Base-by-base conservation (phyloP, 1,284 basidiomycete species). In the Ganoderma resinaceum region DNA sequence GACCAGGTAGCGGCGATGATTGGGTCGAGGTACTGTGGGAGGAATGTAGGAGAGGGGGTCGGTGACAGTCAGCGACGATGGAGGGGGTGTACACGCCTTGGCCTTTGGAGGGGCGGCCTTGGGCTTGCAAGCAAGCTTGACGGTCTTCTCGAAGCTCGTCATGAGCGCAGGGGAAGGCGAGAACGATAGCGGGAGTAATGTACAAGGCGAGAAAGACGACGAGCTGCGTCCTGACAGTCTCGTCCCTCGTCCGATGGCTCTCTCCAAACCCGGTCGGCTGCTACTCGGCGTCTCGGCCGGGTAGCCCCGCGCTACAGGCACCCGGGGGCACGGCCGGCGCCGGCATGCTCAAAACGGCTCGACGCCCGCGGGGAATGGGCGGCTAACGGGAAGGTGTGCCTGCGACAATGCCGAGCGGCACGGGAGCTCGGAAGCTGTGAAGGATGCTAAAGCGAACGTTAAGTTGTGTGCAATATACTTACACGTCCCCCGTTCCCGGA, bases 1-100 rank as follows among this genome's bases (percentile, higher is more conserved):
- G 91, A 91, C 88, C 95, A 98, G 20, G 97, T 98, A 53, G 95
- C 95, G 66, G 96, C 92, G 72, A 99, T 92, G 80, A 99, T 95
- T 40, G 95, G 92, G 82, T 97, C 95, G 71, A 93, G 83, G 79
- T 94, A 95, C 91, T 93, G 75, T 63, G 40, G 62, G 58, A 26
- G 57, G 42, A 57, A 37, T 58, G 66, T 55, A 60, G 9, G 58
- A 46, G 66, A 23, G 61, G 66, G 66, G 40, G 62, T 69, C 20
- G 31, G 64, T 69, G 42, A 58, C 38, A 61, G 62, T 55, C n/a
- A 60, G 60, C n/a, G 61, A 31, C 7, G 61, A 59, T 62, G 37
- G 37, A 67, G 33, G 38, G 52, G 26, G 55, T 67, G 18, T 31
- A 65, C 77, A 46, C 75, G 95, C 95, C 87, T 98, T 98, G 72